Evolutionary conservation across 768 basidiomycete species (phyloP).

Genomic region (Leucocoprinus leucothites): DNA sequence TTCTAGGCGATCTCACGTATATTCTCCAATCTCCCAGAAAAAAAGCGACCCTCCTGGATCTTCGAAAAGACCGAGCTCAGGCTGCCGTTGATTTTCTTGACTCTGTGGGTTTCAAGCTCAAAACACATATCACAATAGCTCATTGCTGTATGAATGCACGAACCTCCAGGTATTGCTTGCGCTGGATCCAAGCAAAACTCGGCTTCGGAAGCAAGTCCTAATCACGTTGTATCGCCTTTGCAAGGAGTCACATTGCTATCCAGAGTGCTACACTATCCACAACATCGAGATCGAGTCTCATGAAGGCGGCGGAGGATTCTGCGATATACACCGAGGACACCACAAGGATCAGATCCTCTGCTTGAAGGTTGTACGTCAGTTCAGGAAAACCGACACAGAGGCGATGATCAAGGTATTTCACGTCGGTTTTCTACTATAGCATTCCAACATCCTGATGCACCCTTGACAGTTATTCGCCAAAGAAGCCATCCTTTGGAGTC

Average conservation of each 20-base stretch:
- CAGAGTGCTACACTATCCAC: not conserved
- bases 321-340: conserved; percentile 24
- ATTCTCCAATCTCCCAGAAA: not conserved
- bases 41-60: not conserved
- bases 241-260: not conserved
- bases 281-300: not conserved
- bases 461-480: not conserved
- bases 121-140: not conserved
- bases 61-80: not conserved
- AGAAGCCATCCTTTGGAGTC: conserved; percentile 12
- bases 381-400: conserved; percentile 16
- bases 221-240: not conserved
- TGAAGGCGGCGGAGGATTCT: conserved; percentile 13
- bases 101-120: not conserved
- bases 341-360: conserved; percentile 19
- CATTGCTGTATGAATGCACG: not conserved
- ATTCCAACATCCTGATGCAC: not conserved
- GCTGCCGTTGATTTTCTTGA: not conserved
- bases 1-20: not conserved
- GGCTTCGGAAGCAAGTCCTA: not conserved
- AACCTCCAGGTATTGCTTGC: not conserved
- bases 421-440: not conserved
- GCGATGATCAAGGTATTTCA: conserved; percentile 1
- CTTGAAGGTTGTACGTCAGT: conserved; percentile 23
- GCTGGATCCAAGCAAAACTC: not conserved